Evolutionary conservation across 2,329 filamentous ascomycete genomes (phyloP).

Genomic region (Fusarium sp.): DNA sequence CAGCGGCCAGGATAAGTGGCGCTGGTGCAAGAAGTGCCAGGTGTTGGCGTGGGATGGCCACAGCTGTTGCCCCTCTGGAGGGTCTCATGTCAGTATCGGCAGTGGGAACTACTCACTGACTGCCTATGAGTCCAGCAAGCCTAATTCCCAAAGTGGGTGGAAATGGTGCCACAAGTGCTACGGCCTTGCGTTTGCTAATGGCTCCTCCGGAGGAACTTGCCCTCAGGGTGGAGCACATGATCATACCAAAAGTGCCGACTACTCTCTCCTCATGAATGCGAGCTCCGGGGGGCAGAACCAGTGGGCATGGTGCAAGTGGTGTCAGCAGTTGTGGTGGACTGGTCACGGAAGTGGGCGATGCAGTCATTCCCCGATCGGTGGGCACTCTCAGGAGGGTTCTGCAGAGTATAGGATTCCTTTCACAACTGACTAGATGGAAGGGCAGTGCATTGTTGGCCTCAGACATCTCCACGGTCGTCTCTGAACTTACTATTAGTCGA

Average conservation of each 20-base stretch:
- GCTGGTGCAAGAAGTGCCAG: conserved; percentile 4
- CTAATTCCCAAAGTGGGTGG: neutral
- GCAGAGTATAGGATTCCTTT: neutral
- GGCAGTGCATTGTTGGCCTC: too few relatives aligned
- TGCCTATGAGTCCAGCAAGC: neutral
- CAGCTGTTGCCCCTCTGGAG: conserved; percentile 3
- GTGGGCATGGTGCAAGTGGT: conserved; percentile 6
- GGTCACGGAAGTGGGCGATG: conserved; percentile 1
- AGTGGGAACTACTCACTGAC: conserved; percentile 2
- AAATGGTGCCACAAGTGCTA: conserved; percentile 2
- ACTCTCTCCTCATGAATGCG: neutral
- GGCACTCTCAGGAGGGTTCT: conserved; percentile 1
- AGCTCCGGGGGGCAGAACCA: neutral
- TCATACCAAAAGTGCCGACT: neutral
- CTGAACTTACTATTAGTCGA: too few relatives aligned
- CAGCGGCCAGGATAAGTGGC: neutral
- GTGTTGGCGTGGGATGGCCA: neutral
- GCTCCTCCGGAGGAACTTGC: conserved; percentile 1
- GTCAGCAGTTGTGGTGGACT: conserved; percentile 7
- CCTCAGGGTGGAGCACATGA: neutral
- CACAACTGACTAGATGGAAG: neutral
- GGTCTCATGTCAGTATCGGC: neutral
- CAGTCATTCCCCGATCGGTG: neutral
- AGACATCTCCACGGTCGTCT: too few relatives aligned
- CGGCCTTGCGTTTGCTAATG: neutral